A percentile compares a stretch with the other conserved stretches of the same genome.
These are phyloP conservation scores for Diaporthe amygdali DNA, from an alignment of 2,329 filamentous ascomycete genomes.

Conservation along the genomic window DNA sequence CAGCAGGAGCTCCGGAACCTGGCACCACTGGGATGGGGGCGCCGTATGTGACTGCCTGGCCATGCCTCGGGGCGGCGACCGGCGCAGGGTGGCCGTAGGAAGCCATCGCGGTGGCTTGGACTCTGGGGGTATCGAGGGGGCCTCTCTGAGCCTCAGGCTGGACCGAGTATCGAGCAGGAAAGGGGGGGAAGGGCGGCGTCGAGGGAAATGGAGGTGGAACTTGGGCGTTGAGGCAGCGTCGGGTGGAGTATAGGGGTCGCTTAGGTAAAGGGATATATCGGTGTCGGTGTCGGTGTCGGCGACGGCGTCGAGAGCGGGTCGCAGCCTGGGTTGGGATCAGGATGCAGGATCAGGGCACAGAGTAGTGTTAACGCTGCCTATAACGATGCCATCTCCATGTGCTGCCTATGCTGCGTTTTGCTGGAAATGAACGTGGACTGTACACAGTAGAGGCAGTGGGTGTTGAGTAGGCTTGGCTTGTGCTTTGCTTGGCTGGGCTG, in stretches of 20 bases:
- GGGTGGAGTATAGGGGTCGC: conserved; percentile 27
- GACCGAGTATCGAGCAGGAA: conserved; percentile 18
- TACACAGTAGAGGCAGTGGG: not conserved
- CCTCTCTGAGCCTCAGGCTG: conserved; percentile 19
- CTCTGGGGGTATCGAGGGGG: conserved; percentile 4
- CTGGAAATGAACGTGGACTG: not conserved
- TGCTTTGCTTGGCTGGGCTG: not conserved
- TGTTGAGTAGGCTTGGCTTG: conserved; percentile 1
- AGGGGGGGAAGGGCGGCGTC: conserved; percentile 7
- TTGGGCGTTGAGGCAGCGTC: not conserved
- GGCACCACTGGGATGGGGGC: conserved; percentile 44
- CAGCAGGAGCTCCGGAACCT: conserved; percentile 62
- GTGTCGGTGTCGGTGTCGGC: conserved; percentile 17
- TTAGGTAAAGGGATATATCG: conserved; percentile 22
- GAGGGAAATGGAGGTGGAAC: conserved; percentile 18
- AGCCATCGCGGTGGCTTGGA: conserved; percentile 38
- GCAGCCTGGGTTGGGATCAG: conserved; percentile 11
- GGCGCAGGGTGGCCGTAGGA: conserved; percentile 45
- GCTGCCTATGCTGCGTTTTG: conserved; percentile 6
- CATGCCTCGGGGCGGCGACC: conserved; percentile 44
- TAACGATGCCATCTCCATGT: conserved; percentile 19
- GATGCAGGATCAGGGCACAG: conserved; percentile 7
- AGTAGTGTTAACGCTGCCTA: conserved; percentile 5
- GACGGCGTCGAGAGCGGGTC: conserved; percentile 18
- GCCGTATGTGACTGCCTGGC: conserved; percentile 50